Base-by-base conservation (phyloP, 1,284 basidiomycete genomes). In the Cyathus olla region DNA sequence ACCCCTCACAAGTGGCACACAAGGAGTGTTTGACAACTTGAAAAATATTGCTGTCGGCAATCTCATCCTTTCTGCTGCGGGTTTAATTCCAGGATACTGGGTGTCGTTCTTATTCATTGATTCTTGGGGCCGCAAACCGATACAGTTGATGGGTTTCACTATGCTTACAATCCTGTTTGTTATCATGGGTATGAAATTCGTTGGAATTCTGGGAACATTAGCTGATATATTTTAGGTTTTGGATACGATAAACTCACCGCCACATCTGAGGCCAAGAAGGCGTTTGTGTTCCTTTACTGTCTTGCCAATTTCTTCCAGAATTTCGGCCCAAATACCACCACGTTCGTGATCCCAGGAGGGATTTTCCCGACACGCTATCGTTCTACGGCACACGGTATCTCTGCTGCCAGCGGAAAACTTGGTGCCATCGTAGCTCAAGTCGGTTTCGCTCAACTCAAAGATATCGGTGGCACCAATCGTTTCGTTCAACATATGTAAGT, bases 311-410 rank as follows among this genome's bases (percentile, higher is more conserved):
- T 90, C 80, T 90, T 90, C 85, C 86, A 90, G 80, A 91, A 90
- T 76, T 92, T 90, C 72, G 93, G 94, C 0, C 91, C 94, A 55
- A 95, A 95, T 78, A 88, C 89, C 0, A 95, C 93, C 0, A 96
- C 94, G 3, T 96, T 90, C 75, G 72, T 95, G 66, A 83, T 96
- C 37, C 95, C 95, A 9, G 93, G 92, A 59, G 94, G 96, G 76
- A 87, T 84, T 28, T 96, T 95, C 90, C 94, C 95, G 2, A 96
- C 95, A 3, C 89, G 94, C 49, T 95, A 95, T 79, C 86, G 94
- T 54, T 92, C 92, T 0, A 95, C 93, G 5, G 91, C 88, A 3
- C 93, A 95, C 76, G 94, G 94, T 76, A 95, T 96, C 73, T 92
- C 90, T 21, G 95, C 94, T 21, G 94, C 92, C 4, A 88, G 87